These are phyloP conservation scores for Russula brevipes DNA, from an alignment of 768 basidiomycete species.

Conservation along the genomic window DNA sequence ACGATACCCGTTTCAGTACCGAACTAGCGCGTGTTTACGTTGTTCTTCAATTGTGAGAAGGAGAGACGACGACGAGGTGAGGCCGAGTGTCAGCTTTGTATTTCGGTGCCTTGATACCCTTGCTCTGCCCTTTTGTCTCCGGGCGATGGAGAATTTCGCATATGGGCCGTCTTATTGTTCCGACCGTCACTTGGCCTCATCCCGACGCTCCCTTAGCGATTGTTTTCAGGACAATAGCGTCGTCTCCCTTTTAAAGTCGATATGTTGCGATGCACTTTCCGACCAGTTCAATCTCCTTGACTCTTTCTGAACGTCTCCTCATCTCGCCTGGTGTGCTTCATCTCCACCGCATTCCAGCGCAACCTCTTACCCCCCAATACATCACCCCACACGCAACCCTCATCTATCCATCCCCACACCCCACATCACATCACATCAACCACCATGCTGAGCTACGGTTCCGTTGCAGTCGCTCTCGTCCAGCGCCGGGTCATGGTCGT, in stretches of 20 bases:
- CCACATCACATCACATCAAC: not conserved
- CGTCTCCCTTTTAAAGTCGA: not conserved
- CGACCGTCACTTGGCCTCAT: not conserved
- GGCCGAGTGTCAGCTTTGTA: not conserved
- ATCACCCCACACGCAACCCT: not conserved
- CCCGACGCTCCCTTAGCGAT: not conserved
- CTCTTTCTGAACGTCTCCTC: not conserved
- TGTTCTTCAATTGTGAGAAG: no score
- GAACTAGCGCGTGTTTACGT: no score
- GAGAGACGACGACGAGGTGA: no score
- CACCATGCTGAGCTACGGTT: constrained; percentile 37
- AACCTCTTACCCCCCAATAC: no score
- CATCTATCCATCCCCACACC: not conserved
- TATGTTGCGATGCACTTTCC: no score
- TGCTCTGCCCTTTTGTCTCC: not conserved
- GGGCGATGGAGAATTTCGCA: not conserved
- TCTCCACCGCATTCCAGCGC: no score
- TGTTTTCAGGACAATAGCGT: constrained; percentile 20
- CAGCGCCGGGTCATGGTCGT: constrained; percentile 64
- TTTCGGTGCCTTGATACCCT: not conserved
- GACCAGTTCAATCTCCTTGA: not conserved
- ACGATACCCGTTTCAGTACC: no score
- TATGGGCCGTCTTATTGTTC: constrained; percentile 7
- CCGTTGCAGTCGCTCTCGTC: constrained; percentile 63
- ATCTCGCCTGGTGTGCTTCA: no score